Base-by-base conservation (phyloP, 2,329 filamentous ascomycete species). In the Pleoardoris graminearum region DNA sequence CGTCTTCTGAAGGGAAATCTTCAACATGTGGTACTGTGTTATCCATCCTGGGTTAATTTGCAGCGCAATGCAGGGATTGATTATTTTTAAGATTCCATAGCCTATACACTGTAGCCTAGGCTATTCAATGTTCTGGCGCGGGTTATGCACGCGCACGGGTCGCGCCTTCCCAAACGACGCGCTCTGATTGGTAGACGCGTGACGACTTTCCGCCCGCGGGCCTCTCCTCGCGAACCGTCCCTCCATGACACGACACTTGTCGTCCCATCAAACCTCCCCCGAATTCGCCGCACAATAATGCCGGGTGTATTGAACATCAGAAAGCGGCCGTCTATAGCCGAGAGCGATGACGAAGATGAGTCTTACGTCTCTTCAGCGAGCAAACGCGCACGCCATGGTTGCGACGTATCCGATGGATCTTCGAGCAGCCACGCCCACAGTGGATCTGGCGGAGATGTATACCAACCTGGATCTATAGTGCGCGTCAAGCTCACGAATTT, bases 401-500 rank as follows among this genome's bases (percentile, higher is more conserved):
- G 54, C 55, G 61, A 71, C 69, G 68, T 68, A 69, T 69, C 65
- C 29, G 49, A 54, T 16, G 50, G 32, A 35, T 54, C 55, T 47
- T 17, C 52, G 32, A 32, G 22, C 23, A 48, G 41, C 35, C 52
- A 45, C 23, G 51, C 50, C 38, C 44, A 50, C 22, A 22, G 27
- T 19, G 54, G 55, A 32, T 50, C 44, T 37, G 36, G 7, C 3
- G 50, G 65, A 17, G 66, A 67, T 33, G 55, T 44, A 0, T 68
- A 68, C 42, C 66, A 89, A 58, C 86, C 91, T 2, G 94, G 94
- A 10, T 88, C 94, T 8, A 95, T 99, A 61, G 86, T 97, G 43
- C 85, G 92, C 30, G 91, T 99, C 42, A 88, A 85, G 61, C 81
- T 97, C 38, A 83, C 82, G 43, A 90, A 97, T 73, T 99, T 99